Percentiles rank a stretch among this genome's conserved stretches.
phyloP scores from a whole-genome alignment of 805 yeast genomes.

The Lipomyces orientalis region DNA sequence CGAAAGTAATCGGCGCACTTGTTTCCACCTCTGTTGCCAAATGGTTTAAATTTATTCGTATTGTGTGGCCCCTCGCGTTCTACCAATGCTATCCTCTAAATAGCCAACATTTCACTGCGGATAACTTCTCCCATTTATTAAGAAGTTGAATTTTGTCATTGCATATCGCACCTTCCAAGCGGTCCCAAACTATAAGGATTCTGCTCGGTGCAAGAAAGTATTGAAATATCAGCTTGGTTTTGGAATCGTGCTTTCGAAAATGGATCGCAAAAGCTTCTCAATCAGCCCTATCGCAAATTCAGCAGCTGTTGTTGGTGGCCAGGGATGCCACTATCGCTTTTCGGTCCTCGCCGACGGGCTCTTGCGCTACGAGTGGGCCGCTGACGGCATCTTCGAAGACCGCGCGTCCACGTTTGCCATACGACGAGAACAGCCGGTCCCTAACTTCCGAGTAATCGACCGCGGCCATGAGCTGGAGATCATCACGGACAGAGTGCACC shows the following conservation, averaged over 20 bases:
- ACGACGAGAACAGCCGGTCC: slow-evolving; percentile 7
- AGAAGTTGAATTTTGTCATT: background rate
- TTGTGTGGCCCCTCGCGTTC: too few species aligned
- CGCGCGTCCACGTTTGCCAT: slow-evolving; percentile 6
- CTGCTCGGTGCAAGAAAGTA: background rate
- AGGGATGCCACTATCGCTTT: slow-evolving; percentile 5
- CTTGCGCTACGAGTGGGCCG: slow-evolving; percentile 3
- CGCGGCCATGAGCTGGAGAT: slow-evolving; percentile 2
- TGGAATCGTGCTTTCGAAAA: background rate
- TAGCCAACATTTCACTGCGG: background rate
- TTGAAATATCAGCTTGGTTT: background rate
- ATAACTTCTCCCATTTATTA: background rate
- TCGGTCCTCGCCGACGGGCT: slow-evolving; percentile 7
- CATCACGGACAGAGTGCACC: slow-evolving; percentile 7
- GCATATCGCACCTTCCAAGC: background rate
- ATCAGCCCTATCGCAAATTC: slow-evolving; percentile 6
- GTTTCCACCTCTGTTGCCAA: background rate
- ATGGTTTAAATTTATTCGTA: too few species aligned
- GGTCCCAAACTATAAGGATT: background rate
- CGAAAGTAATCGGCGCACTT: background rate
- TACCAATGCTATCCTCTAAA: background rate
- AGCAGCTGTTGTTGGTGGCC: slow-evolving; percentile 9
- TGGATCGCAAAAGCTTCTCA: background rate
- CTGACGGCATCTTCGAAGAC: slow-evolving; percentile 10
- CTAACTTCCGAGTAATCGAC: slow-evolving; percentile 7